These are phyloP conservation scores for Suhomyces panamericanus DNA, from an alignment of 1,139 yeast genomes.

Conservation along the genomic window DNA sequence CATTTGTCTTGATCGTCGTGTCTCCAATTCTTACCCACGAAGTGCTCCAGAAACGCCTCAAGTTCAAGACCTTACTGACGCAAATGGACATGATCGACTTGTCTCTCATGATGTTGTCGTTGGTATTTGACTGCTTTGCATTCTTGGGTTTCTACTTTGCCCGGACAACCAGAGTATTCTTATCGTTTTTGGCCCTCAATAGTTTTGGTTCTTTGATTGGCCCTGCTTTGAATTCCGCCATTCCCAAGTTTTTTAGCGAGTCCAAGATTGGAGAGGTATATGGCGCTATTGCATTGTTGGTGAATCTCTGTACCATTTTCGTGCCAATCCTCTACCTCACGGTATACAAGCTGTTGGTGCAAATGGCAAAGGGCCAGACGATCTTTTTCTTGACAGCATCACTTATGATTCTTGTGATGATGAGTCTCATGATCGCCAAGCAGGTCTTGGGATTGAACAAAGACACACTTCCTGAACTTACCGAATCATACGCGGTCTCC, in stretches of 20 bases:
- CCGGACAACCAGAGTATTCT: conserved; percentile 7
- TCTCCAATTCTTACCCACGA: conserved; percentile 36
- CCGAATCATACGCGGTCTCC: conserved; percentile 9
- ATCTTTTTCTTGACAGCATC: conserved; percentile 10
- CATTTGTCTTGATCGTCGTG: conserved; percentile 33
- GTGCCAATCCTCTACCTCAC: conserved; percentile 41
- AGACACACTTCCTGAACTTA: conserved; percentile 6
- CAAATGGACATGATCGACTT: conserved; percentile 59
- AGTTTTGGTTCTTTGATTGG: conserved; percentile 46
- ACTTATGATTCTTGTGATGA: conserved; percentile 1
- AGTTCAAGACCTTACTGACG: conserved; percentile 36
- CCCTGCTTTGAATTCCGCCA: conserved; percentile 51
- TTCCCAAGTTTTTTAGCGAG: conserved; percentile 52
- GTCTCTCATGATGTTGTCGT: conserved; percentile 31
- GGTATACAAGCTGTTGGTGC: conserved; percentile 31
- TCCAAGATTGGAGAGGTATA: conserved; percentile 53
- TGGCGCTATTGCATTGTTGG: conserved; percentile 51
- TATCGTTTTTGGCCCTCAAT: conserved; percentile 28
- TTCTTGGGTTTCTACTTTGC: conserved; percentile 26
- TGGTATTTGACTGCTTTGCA: conserved; percentile 43
- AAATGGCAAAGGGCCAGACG: conserved; percentile 11
- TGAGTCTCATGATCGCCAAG: conserved; percentile 6
- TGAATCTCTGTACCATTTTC: conserved; percentile 39
- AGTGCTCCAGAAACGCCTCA: conserved; percentile 26
- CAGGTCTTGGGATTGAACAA: conserved; percentile 8